phyloP scores from a whole-genome alignment of 179 eudicot genomes.

The Silene vulgaris region DNA sequence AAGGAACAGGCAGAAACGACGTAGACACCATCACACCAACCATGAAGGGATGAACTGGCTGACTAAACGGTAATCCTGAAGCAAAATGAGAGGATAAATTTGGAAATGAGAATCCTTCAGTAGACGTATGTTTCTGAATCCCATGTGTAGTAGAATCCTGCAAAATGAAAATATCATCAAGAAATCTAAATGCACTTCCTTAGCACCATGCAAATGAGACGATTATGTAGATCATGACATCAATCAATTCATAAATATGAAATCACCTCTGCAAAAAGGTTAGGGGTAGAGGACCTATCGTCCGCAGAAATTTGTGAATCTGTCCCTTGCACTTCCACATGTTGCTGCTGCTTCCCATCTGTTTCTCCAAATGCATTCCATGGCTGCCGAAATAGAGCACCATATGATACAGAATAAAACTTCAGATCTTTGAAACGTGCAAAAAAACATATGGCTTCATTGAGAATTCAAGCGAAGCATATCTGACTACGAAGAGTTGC shows the following conservation, averaged over 20 bases:
- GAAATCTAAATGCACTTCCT: conserved; percentile 11
- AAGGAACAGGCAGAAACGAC: conserved; percentile 7
- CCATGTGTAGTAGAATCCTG: conserved; percentile 43
- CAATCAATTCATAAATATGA: conserved; percentile 19
- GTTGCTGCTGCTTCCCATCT: conserved; percentile 24
- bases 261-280: conserved; percentile 28
- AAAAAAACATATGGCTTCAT: neutral
- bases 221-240: conserved; percentile 14
- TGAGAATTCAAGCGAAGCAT: neutral
- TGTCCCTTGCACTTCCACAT: conserved; percentile 21
- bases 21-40: conserved; percentile 37
- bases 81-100: conserved; percentile 30
- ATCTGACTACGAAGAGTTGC: neutral
- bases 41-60: conserved; percentile 34
- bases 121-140: conserved; percentile 20
- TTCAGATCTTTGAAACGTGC: neutral
- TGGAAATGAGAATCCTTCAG: conserved; percentile 33
- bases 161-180: conserved; percentile 20
- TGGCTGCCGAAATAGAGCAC: conserved; percentile 32
- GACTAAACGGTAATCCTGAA: conserved; percentile 29
- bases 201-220: neutral
- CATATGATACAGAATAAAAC: neutral
- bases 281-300: conserved; percentile 25
- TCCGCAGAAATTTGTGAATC: conserved; percentile 31
- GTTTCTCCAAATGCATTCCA: conserved; percentile 65